Evolutionary conservation across 345 rosid genomes (phyloP), one percentile per base, ranked within the genome.

Genomic region (Excoecaria cochinchinensis): DNA sequence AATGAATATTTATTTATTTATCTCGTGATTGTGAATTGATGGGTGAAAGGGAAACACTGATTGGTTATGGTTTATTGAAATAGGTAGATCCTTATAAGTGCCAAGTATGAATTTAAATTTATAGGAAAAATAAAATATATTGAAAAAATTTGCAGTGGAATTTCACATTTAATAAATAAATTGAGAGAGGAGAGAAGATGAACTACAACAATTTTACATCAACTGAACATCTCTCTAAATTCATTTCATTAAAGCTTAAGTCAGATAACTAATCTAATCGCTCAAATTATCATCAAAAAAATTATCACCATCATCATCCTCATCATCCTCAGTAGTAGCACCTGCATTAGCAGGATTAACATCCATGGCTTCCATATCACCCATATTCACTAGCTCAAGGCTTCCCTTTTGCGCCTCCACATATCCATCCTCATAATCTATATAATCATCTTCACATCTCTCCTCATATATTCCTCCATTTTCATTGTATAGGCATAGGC

Each of bases 251-350:
- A 21, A 55, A 72, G 73, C 60, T 31, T 2, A 14, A 55, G 19
- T 48, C 6, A 63, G 22, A 55, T 25, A 44, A 44, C 58, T 24
- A 2, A 51, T 48, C 31, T 52, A 58, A 71, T 82, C 85, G 74
- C 86, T 86, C 47, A 73, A 38, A 79, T 81, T 88, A 70, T 83
- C 90, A 75, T 85, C 85, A 50, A 83, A 87, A 38, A 69, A 47
- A 50, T 84, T 76, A 31, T 81, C 73, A 81, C 86, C 78, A 59
- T 75, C 81, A 44, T 70, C 61, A 2, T 66, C 74, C 9, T 46
- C 73, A 63, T 56, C 69, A 21, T 65, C 69, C 51, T 65, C 76
- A 38, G 59, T 52, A 8, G 61, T 59, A 16, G 67, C 67, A 47
- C 75, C 44, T 5, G 17, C 60, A 74, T 77, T 79, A 39, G 64